Evolutionary conservation across 768 basidiomycete species (phyloP).

Genomic region (Macrocybe gigantea): DNA sequence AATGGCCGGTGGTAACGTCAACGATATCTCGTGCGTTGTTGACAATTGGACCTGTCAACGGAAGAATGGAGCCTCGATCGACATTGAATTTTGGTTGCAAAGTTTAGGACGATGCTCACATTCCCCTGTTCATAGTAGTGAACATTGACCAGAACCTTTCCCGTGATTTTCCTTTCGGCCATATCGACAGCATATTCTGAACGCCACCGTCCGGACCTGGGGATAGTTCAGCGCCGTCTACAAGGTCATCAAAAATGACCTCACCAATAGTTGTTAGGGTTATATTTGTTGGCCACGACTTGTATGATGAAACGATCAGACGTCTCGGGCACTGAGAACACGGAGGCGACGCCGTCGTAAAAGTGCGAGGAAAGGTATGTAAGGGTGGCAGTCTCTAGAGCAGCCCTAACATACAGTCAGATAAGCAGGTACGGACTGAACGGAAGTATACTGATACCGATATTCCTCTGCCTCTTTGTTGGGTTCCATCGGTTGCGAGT

Average conservation of each 20-base stretch:
- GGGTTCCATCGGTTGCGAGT: constrained; percentile 57
- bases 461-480: constrained; percentile 66
- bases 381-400: constrained; percentile 62
- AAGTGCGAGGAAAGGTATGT: constrained; percentile 80
- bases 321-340: constrained; percentile 51
- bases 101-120: constrained; percentile 35
- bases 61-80: not conserved
- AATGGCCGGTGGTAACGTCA: constrained; percentile 58
- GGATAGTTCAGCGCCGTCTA: not conserved
- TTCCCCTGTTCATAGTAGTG: constrained; percentile 99
- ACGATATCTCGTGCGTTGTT: constrained; percentile 61
- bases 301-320: constrained; percentile 58
- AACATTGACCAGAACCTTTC: constrained; percentile 75
- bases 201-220: constrained; percentile 93
- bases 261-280: constrained; percentile 89
- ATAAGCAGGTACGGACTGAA: not conserved
- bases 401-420: constrained; percentile 37
- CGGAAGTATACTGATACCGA: constrained; percentile 42
- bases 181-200: constrained; percentile 79
- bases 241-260: constrained; percentile 6
- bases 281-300: constrained; percentile 95
- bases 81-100: not conserved
- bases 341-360: constrained; percentile 68
- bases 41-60: constrained; percentile 77
- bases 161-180: constrained; percentile 54